Evolutionary conservation across 345 rosid genomes (phyloP).

Genomic region (Citrus australasica): DNA sequence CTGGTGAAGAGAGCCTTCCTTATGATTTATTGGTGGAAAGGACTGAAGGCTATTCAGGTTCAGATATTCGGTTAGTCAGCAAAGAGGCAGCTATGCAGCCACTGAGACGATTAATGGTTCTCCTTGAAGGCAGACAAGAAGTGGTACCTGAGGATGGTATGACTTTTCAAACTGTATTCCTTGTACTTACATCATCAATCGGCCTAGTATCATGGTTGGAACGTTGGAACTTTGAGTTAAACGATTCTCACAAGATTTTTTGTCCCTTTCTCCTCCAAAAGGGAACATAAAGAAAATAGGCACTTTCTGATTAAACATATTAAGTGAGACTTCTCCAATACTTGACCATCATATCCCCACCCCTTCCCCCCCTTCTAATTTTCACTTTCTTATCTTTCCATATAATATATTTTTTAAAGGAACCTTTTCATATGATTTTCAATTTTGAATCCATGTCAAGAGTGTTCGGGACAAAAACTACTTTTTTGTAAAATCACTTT

Average conservation of each 20-base stretch:
- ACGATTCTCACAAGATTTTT: background rate
- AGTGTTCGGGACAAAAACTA: background rate
- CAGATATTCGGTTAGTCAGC: slow-evolving; percentile 83
- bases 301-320: background rate
- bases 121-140: slow-evolving; percentile 61
- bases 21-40: slow-evolving; percentile 69
- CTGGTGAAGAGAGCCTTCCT: slow-evolving; percentile 62
- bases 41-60: slow-evolving; percentile 86
- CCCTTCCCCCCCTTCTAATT: too few relatives aligned
- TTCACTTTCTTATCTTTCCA: background rate
- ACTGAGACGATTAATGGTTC: slow-evolving; percentile 63
- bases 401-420: background rate
- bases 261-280: background rate
- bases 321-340: background rate
- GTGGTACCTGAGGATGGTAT: slow-evolving; percentile 79
- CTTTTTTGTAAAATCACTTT: background rate
- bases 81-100: slow-evolving; percentile 99
- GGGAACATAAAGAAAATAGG: background rate
- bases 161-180: background rate
- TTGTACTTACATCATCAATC: background rate
- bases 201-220: background rate
- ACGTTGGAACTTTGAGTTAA: background rate
- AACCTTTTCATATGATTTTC: too few relatives aligned
- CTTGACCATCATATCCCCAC: background rate
- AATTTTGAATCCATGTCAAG: background rate